These are phyloP conservation scores for Lachnellula subtilissima DNA, from an alignment of 2,329 filamentous ascomycete genomes.

Conservation along the genomic window DNA sequence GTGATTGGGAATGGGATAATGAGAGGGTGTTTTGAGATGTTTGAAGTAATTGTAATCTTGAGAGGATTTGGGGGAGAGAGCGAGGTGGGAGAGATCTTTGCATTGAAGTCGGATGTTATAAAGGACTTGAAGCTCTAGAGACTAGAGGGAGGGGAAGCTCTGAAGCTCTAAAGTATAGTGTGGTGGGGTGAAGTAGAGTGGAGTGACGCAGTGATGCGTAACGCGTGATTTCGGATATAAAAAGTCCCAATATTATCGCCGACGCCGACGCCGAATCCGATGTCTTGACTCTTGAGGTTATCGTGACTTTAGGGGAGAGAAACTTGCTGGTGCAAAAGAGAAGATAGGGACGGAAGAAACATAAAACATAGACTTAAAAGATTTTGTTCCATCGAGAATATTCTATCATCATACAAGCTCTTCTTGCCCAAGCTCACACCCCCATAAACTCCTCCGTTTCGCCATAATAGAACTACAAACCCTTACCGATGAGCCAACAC, in stretches of 20 bases:
- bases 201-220: too few relatives aligned
- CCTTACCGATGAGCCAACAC: neutral
- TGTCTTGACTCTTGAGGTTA: too few relatives aligned
- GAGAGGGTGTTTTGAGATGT: neutral
- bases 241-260: too few relatives aligned
- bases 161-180: too few relatives aligned
- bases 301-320: too few relatives aligned
- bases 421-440: neutral
- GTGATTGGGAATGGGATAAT: slow-evolving; percentile 14
- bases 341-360: too few relatives aligned
- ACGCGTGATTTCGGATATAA: too few relatives aligned
- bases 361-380: too few relatives aligned
- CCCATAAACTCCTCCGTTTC: neutral
- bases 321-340: too few relatives aligned
- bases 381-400: neutral
- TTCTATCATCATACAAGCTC: neutral
- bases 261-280: too few relatives aligned
- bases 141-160: too few relatives aligned
- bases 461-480: neutral
- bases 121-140: neutral
- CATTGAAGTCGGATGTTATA: neutral
- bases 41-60: neutral
- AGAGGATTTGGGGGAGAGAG: neutral
- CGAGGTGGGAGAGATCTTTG: neutral
- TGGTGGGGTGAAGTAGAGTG: too few relatives aligned